phyloP scores from a whole-genome alignment of 805 yeast genomes.

The Metschnikowia reukaufii region DNA sequence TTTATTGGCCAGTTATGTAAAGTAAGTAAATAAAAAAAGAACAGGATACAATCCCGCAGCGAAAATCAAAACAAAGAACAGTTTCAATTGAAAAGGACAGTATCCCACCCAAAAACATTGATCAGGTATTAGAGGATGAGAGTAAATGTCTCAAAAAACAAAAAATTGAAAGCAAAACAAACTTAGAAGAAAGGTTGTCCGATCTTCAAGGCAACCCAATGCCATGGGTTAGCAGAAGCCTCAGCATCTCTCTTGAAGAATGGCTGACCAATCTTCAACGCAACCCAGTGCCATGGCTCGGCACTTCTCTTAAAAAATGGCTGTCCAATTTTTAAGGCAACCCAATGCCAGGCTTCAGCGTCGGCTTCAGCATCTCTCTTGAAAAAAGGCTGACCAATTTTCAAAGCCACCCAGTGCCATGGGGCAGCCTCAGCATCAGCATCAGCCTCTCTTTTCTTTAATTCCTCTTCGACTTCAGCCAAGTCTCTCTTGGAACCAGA shows the following conservation, averaged over 20 bases:
- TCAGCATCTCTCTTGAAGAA: too few species aligned
- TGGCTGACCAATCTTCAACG: constrained; percentile 14
- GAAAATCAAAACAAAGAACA: background rate
- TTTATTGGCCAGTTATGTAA: constrained; percentile 1
- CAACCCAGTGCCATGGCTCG: constrained; percentile 13
- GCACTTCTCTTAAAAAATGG: constrained; percentile 14
- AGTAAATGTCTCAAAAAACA: background rate
- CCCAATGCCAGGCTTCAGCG: constrained; percentile 15
- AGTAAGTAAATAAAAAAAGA: background rate
- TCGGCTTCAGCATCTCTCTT: constrained; percentile 16
- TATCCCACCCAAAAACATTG: too few species aligned
- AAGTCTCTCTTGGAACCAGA: constrained; percentile 9
- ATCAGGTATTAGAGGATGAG: too few species aligned
- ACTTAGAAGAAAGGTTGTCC: constrained; percentile 4
- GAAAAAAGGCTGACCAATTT: constrained; percentile 16
- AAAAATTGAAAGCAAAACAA: background rate
- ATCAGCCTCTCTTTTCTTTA: constrained; percentile 19
- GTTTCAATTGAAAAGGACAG: background rate
- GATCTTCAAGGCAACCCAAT: too few species aligned
- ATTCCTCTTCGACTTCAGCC: constrained; percentile 6
- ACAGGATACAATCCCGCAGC: background rate
- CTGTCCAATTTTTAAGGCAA: constrained; percentile 14
- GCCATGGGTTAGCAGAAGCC: too few species aligned
- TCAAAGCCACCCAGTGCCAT: constrained; percentile 14
- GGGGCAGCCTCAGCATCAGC: constrained; percentile 14